These are phyloP conservation scores for Eucalyptus marginata DNA, from an alignment of 345 rosid genomes.

Conservation along the genomic window DNA sequence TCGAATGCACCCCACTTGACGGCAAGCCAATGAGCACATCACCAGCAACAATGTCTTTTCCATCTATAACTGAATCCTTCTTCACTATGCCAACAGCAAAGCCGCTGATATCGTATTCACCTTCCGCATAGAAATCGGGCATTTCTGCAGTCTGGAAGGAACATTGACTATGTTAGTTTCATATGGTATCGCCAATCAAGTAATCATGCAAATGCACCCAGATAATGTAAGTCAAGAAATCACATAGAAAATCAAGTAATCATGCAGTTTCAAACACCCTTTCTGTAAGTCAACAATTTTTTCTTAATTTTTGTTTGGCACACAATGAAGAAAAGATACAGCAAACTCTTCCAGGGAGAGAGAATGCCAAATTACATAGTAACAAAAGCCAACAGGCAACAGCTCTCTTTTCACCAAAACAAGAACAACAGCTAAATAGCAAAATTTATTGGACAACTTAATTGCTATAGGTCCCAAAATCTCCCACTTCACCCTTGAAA, in stretches of 20 bases:
- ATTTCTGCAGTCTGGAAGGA: slow-evolving; percentile 81
- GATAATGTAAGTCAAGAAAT: neutral
- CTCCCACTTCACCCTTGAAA: neutral
- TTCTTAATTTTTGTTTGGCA: neutral
- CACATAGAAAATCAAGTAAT: neutral
- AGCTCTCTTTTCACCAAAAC: neutral
- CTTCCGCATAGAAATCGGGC: slow-evolving; percentile 81
- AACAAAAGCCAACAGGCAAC: neutral
- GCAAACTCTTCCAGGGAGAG: neutral
- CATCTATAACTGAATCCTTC: slow-evolving; percentile 71
- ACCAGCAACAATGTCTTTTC: slow-evolving; percentile 48
- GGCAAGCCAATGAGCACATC: neutral
- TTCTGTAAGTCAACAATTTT: neutral
- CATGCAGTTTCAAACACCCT: neutral
- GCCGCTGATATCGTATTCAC: slow-evolving; percentile 90
- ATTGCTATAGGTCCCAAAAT: neutral
- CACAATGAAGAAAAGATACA: neutral
- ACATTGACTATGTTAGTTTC: neutral
- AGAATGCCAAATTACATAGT: neutral
- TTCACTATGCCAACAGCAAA: slow-evolving; percentile 88
- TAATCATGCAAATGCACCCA: neutral
- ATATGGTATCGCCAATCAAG: neutral
- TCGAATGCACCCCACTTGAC: slow-evolving; percentile 90
- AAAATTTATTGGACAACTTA: neutral
- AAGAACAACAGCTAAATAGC: neutral